Conservation (phyloP, 148 eudicot species). For the Rhododendron molle region DNA sequence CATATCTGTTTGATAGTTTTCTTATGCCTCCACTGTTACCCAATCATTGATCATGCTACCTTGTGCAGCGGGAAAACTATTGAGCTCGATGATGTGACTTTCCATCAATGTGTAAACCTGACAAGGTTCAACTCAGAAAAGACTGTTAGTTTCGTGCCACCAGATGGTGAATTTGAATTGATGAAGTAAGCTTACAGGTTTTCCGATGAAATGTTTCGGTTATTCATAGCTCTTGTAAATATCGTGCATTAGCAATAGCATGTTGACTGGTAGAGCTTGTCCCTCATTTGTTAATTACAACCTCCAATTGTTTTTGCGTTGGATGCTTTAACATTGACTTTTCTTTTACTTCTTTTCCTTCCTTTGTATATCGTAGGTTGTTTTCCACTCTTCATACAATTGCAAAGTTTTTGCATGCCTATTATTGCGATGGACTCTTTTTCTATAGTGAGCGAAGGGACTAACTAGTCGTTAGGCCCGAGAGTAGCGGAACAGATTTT, state of each 20-base stretch:
- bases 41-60: constrained; percentile 5
- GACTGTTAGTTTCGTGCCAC: constrained; percentile 99
- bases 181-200: constrained; percentile 71
- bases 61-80: constrained; percentile 91
- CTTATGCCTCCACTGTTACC: constrained; percentile 1
- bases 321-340: not conserved
- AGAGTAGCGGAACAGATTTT: too few relatives aligned
- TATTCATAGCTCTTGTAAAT: not conserved
- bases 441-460: too few relatives aligned
- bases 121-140: constrained; percentile 98
- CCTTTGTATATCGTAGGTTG: not conserved
- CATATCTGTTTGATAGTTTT: not conserved
- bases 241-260: not conserved
- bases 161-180: constrained; percentile 99
- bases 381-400: not conserved
- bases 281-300: not conserved
- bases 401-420: not conserved
- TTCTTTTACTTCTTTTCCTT: not conserved
- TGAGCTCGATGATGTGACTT: constrained; percentile 98
- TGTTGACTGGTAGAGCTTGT: not conserved
- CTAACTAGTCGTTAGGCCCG: too few relatives aligned
- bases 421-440: not conserved
- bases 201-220: not conserved
- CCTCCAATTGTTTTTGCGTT: too few relatives aligned
- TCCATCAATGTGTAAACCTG: constrained; percentile 97